These are phyloP conservation scores for Xylaria sp. DNA, from an alignment of 2,329 filamentous ascomycete genomes.

Conservation along the genomic window DNA sequence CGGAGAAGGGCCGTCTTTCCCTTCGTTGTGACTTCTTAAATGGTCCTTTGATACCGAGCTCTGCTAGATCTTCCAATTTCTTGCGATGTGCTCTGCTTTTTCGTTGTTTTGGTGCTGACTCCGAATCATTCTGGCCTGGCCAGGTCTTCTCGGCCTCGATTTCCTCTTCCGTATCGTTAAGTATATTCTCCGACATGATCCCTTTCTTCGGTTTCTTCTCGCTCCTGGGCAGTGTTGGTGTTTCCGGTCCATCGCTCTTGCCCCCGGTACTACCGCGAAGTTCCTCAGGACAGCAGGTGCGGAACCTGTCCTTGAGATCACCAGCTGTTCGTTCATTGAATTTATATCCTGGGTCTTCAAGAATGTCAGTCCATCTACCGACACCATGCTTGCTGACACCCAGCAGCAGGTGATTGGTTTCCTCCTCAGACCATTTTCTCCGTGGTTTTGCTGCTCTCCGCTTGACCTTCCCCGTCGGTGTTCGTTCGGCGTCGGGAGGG, in stretches of 20 bases:
- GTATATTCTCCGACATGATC: conserved; percentile 65
- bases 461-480: conserved; percentile 57
- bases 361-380: conserved; percentile 73
- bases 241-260: conserved; percentile 49
- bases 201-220: conserved; percentile 60
- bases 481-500: conserved; percentile 47
- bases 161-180: conserved; percentile 60
- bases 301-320: conserved; percentile 73
- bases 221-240: conserved; percentile 38
- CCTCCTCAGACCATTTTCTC: conserved; percentile 73
- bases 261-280: conserved; percentile 57
- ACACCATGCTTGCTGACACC: conserved; percentile 72
- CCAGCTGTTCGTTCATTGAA: conserved; percentile 72
- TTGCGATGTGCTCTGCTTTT: conserved; percentile 67
- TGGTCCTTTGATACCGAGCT: conserved; percentile 70
- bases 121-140: conserved; percentile 49
- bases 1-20: conserved; percentile 69
- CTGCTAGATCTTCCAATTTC: conserved; percentile 65
- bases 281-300: conserved; percentile 73
- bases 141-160: conserved; percentile 42
- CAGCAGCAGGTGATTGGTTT: conserved; percentile 70
- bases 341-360: conserved; percentile 69
- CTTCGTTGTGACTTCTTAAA: conserved; percentile 72
- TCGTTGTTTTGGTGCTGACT: conserved; percentile 56
- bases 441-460: conserved; percentile 68